A percentile compares a stretch with the other conserved stretches of the same genome.
phyloP scores from a whole-genome alignment of 116 monocot species.

The Phalaenopsis hybrid region DNA sequence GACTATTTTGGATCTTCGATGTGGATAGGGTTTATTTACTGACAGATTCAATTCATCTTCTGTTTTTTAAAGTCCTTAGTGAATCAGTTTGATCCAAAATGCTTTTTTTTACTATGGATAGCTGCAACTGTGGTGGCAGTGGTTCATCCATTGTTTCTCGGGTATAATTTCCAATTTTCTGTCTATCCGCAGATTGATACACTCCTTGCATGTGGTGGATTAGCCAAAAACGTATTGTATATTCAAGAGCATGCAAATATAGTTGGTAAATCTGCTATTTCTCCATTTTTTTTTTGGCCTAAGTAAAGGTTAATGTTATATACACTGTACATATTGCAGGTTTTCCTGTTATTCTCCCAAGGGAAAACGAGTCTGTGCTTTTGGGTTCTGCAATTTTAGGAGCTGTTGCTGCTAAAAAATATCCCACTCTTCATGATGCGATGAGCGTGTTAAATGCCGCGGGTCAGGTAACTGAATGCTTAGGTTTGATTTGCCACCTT shows the following conservation, averaged over 20 bases:
- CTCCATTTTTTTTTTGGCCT: background rate
- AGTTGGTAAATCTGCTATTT: conserved; percentile 36
- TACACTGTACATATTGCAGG: conserved; percentile 24
- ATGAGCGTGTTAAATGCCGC: conserved; percentile 91
- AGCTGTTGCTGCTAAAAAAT: conserved; percentile 79
- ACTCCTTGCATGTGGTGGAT: conserved; percentile 95
- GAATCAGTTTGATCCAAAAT: background rate
- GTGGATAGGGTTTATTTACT: background rate
- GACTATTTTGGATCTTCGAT: background rate
- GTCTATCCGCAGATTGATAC: conserved; percentile 64
- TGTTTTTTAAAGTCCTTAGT: background rate
- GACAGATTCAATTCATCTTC: background rate
- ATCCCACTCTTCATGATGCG: conserved; percentile 62
- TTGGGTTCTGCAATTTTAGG: conserved; percentile 89
- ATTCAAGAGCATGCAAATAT: conserved; percentile 97
- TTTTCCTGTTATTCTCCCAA: conserved; percentile 80
- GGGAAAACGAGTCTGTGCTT: conserved; percentile 92
- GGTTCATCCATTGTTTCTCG: background rate
- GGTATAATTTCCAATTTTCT: background rate
- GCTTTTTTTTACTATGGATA: background rate
- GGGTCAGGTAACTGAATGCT: conserved; percentile 49
- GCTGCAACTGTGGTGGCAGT: background rate
- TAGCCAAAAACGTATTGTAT: conserved; percentile 81
- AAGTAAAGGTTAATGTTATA: background rate
- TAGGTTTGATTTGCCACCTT: background rate